These are phyloP conservation scores for Phytophthora sp. DNA, from an alignment of 352 stramenopile species.

Conservation along the genomic window DNA sequence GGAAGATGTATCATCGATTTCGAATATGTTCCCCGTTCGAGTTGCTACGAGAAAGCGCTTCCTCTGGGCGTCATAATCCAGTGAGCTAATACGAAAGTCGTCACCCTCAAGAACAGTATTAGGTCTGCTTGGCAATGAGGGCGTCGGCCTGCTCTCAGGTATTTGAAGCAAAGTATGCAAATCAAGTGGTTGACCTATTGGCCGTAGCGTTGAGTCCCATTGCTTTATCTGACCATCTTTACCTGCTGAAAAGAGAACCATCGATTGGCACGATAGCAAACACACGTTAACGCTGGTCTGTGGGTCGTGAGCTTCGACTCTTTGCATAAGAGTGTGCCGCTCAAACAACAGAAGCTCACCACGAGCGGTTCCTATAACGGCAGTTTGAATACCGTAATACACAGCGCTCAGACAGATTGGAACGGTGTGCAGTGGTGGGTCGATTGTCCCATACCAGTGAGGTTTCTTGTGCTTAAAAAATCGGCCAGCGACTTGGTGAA, in stretches of 20 bases:
- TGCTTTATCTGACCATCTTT: constrained; percentile 82
- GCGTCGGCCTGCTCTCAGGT: constrained; percentile 2
- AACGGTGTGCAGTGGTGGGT: constrained; percentile 49
- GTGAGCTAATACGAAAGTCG: constrained; percentile 71
- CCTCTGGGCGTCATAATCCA: constrained; percentile 64
- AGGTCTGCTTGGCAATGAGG: constrained; percentile 2
- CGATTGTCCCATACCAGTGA: constrained; percentile 34
- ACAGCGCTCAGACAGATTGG: constrained; percentile 53
- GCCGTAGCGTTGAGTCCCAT: constrained; percentile 79
- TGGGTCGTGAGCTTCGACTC: constrained; percentile 64
- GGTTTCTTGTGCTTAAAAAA: constrained; percentile 81
- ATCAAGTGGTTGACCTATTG: constrained; percentile 74
- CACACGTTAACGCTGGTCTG: constrained; percentile 63
- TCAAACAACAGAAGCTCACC: constrained; percentile 80
- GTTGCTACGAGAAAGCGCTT: constrained; percentile 68
- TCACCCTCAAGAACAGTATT: constrained; percentile 43
- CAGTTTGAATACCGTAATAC: constrained; percentile 63
- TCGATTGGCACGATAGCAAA: constrained; percentile 63
- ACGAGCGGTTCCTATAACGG: constrained; percentile 64
- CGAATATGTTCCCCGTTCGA: constrained; percentile 57
- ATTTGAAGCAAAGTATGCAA: constrained; percentile 42
- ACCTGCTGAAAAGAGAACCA: constrained; percentile 79
- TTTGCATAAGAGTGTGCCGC: constrained; percentile 52
- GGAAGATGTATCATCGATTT: constrained; percentile 39
- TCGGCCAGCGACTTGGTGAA: constrained; percentile 54